Conservation (phyloP, 768 basidiomycete genomes). For the Crucibulum laeve region DNA sequence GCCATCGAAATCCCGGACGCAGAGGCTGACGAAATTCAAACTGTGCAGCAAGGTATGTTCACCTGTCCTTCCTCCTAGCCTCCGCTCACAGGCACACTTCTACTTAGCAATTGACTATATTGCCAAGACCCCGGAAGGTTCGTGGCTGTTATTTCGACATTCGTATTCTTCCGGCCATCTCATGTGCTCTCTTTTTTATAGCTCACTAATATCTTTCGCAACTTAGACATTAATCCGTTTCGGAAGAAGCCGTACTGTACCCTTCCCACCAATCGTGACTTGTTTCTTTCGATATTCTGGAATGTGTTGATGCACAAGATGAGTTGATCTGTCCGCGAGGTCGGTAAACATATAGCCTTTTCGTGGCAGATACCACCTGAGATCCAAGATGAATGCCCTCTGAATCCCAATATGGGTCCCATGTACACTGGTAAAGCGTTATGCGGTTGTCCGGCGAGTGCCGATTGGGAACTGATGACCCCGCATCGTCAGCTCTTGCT, state of each 20-base stretch:
- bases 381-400: slow-evolving; percentile 5
- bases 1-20: slow-evolving; percentile 96
- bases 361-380: slow-evolving; percentile 6
- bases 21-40: slow-evolving; percentile 93
- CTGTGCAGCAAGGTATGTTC: slow-evolving; percentile 80
- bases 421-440: slow-evolving; percentile 5
- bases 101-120: slow-evolving; percentile 89
- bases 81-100: slow-evolving; percentile 14
- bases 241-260: slow-evolving; percentile 32
- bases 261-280: slow-evolving; percentile 31
- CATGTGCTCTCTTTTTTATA: slow-evolving; percentile 21
- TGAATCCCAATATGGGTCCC: slow-evolving; percentile 5
- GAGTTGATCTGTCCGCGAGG: slow-evolving; percentile 16
- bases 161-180: slow-evolving; percentile 12
- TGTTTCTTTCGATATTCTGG: slow-evolving; percentile 21
- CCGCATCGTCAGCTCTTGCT: slow-evolving; percentile 13
- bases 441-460: slow-evolving; percentile 9
- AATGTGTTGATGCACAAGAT: slow-evolving; percentile 14
- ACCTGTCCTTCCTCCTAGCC: slow-evolving; percentile 4
- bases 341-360: slow-evolving; percentile 18
- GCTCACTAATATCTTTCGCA: slow-evolving; percentile 40
- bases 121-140: slow-evolving; percentile 87
- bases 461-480: slow-evolving; percentile 22
- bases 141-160: slow-evolving; percentile 9
- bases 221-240: slow-evolving; percentile 17